Evolutionary conservation across 805 yeast species (phyloP).

Genomic region (Wickerhamiella vanderwaltii): DNA sequence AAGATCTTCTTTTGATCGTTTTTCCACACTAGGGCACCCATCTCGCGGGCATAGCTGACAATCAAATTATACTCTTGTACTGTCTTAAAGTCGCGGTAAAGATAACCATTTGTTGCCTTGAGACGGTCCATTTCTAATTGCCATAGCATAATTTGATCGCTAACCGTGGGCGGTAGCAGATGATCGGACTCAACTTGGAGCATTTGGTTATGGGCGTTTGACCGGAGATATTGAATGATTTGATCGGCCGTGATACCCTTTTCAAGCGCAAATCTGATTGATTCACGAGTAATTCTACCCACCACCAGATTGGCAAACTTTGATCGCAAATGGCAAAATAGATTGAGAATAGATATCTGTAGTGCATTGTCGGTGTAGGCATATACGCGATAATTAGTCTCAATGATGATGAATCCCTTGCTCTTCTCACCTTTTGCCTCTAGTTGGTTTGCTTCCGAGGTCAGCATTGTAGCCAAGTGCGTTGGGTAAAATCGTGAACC

Average conservation of each 20-base stretch:
- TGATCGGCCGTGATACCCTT: slow-evolving; percentile 95
- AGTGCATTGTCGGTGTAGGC: slow-evolving; percentile 90
- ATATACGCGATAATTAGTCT: slow-evolving; percentile 85
- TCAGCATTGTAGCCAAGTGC: slow-evolving; percentile 73
- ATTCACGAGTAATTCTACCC: slow-evolving; percentile 87
- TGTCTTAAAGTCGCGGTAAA: slow-evolving; percentile 74
- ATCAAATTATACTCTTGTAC: slow-evolving; percentile 64
- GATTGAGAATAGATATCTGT: slow-evolving; percentile 81
- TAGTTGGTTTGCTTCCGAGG: slow-evolving; percentile 55
- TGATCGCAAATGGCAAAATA: slow-evolving; percentile 75
- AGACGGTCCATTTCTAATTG: slow-evolving; percentile 91
- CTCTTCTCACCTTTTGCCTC: slow-evolving; percentile 21
- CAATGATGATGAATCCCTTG: slow-evolving; percentile 68
- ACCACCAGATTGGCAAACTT: slow-evolving; percentile 87
- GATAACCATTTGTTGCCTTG: slow-evolving; percentile 70
- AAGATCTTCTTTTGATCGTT: slow-evolving; percentile 57
- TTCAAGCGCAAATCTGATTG: slow-evolving; percentile 66
- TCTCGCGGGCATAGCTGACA: slow-evolving; percentile 70
- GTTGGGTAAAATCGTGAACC: slow-evolving; percentile 76
- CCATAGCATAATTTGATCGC: slow-evolving; percentile 92
- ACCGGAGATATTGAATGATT: slow-evolving; percentile 72
- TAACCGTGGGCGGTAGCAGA: slow-evolving; percentile 90
- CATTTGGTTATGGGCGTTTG: slow-evolving; percentile 94
- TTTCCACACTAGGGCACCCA: slow-evolving; percentile 86
- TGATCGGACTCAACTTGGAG: slow-evolving; percentile 35